Evolutionary conservation across 805 yeast genomes (phyloP), one percentile per base, ranked within the genome.

Genomic region (Helenozyma baotianmanensis): DNA sequence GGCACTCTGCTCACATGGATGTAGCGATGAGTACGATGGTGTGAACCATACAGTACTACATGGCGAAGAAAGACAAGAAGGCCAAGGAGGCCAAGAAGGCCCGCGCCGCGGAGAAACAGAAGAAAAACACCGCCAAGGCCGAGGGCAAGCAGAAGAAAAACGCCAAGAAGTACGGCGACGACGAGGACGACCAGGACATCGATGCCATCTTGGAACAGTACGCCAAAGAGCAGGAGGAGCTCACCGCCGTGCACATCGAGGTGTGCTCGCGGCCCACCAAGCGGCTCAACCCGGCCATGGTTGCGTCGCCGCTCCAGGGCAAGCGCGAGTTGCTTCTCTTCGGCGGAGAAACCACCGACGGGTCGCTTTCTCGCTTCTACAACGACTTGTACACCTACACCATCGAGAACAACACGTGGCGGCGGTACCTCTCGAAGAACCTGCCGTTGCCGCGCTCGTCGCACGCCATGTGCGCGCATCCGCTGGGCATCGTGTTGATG

Each of bases 361-460:
- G 70, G 12, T 56, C 68, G 4, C 54, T 66, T 8, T 74, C 92
- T 1, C 72, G 67, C 45, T 90, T 90, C 56, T 83, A 79, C 66
- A 90, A 89, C 50, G 97, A 90, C 48, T 64, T 89, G 40, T 77
- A 60, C 51, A 70, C 82, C 2, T 89, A 82, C 58, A 66, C 84
- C 6, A 69, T 83, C 5, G 94, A 86, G 45, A 78, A 83, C 25
- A 82, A 82, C 50, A 74, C 65, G 14, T 90, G 98, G 98, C 74
- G 87, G 39, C 72, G 71, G 38, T 73, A 80, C 45, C 64, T 80
- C 2, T 86, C 96, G 2, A 84, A 83, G 48, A 90, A 90, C 53
- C 60, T 94, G 0, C 98, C 98, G 11, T 74, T 89, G 53, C 96
- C 96, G 1, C 67, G 98, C 42, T 84, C 95, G 0, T 87, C 96